Evolutionary conservation across 2,329 filamentous ascomycete species (phyloP).

Genomic region (Diaporthe velutina): DNA sequence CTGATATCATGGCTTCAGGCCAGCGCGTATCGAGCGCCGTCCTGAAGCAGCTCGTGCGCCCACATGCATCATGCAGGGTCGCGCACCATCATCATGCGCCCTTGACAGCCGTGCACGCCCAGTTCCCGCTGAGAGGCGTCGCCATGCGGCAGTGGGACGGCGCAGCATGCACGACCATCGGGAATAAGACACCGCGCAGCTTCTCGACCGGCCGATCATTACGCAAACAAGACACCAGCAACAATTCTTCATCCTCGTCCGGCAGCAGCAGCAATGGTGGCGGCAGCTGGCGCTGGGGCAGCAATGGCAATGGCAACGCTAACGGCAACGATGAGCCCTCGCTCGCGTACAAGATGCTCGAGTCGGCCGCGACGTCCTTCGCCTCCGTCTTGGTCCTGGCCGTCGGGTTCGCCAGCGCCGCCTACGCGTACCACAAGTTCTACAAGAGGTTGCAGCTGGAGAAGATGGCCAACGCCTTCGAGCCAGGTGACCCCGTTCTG

Average conservation of each 20-base stretch:
- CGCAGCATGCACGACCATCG: conserved; percentile 12
- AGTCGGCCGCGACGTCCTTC: conserved; percentile 81
- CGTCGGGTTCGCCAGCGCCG: conserved; percentile 73
- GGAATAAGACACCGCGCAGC: conserved; percentile 6
- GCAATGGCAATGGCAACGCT: conserved; percentile 26
- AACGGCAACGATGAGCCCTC: conserved; percentile 48
- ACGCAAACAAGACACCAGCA: conserved; percentile 7
- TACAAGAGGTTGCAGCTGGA: conserved; percentile 93
- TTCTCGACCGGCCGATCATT: conserved; percentile 30
- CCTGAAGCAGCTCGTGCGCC: conserved; percentile 25
- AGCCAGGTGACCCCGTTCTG: conserved; percentile 90
- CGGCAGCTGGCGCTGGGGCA: background rate
- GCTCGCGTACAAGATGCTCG: conserved; percentile 73
- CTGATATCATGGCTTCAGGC: conserved; percentile 27
- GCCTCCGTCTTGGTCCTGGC: conserved; percentile 81
- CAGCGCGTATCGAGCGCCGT: conserved; percentile 22
- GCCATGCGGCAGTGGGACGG: conserved; percentile 5
- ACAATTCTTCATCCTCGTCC: background rate
- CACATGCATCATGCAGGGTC: conserved; percentile 13
- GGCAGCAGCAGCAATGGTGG: conserved; percentile 25
- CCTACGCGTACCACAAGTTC: conserved; percentile 82
- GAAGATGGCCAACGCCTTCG: conserved; percentile 94
- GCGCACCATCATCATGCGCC: conserved; percentile 7
- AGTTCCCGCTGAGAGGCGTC: background rate
- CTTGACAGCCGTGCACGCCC: background rate